These are phyloP conservation scores for Echium plantagineum DNA, from an alignment of 257 asterid species.

Conservation along the genomic window DNA sequence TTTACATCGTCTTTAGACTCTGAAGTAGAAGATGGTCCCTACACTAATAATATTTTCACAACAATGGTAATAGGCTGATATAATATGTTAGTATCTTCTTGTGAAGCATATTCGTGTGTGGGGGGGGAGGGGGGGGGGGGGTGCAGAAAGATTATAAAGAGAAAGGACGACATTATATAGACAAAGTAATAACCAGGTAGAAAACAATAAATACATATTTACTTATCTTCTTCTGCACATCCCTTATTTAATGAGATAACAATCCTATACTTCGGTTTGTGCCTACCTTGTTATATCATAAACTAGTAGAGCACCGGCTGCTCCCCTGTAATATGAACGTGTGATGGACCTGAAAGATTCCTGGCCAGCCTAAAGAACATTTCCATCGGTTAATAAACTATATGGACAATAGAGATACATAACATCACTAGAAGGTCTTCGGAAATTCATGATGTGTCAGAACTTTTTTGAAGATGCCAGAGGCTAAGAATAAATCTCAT, in stretches of 20 bases:
- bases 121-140: not conserved
- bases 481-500: too few relatives aligned
- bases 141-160: too few relatives aligned
- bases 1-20: too few relatives aligned
- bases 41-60: not conserved
- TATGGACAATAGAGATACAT: not conserved
- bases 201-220: not conserved
- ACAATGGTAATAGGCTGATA: not conserved
- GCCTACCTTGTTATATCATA: slow-evolving; percentile 5
- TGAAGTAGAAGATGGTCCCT: too few relatives aligned
- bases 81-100: not conserved
- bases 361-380: slow-evolving; percentile 4
- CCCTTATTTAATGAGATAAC: not conserved
- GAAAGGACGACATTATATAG: too few relatives aligned
- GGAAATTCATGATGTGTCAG: too few relatives aligned
- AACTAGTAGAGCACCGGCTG: slow-evolving; percentile 5
- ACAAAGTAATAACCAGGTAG: too few relatives aligned
- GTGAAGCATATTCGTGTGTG: not conserved
- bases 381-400: not conserved
- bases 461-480: too few relatives aligned
- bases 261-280: not conserved
- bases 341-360: slow-evolving; percentile 8
- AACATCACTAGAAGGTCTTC: not conserved
- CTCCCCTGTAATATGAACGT: slow-evolving; percentile 5
- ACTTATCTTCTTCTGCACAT: not conserved